Evolutionary conservation across 2,329 filamentous ascomycete species (phyloP), one percentile per base, ranked within the genome.

Genomic region (Lasiodiplodia citricola): DNA sequence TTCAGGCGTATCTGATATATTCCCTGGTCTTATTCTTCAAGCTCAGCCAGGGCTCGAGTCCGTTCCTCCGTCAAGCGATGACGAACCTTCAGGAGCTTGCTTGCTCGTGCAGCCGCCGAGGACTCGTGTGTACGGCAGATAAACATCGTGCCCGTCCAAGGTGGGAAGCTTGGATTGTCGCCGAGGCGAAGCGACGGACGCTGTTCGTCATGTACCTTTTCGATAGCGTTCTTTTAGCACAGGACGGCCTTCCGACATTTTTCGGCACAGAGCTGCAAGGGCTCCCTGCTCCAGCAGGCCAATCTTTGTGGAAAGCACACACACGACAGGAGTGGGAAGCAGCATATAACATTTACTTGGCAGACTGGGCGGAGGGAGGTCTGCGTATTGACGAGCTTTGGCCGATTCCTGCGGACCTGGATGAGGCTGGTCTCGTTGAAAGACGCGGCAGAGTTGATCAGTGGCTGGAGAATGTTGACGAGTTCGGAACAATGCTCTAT

Each of bases 1-100:
- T 87, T 50, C 86, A 88, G 70, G 83, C 85, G 0, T 87, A 86
- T 72, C 75, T 88, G 2, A 79, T 87, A n/a, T 87, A 87, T 69
- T 74, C 80, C 2, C 81, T 88, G 73, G 77, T 84, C 2, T 60
- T 85, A 2, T 86, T 85, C 71, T 86, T 86, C 66, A 28, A 18
- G 23, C 51, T 54, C 51, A 25, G 23, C 51, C 51, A 54, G 23
- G 51, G 51, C 51, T 13, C 51, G 23, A 54, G 23, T 28, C 74
- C 74, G 0, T 70, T 79, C 1, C 55, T 58, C 14, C 81, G 83
- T 14, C 78, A 82, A 14, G 77, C 79, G 3, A 83, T 87, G 73
- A 83, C 86, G 66, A 83, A 82, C 13, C 78, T 87, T 1, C 85
- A 87, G 74, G 82, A 85, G 5, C 70, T 87, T 18, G 85, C 86